Base-by-base conservation (phyloP, 306 rosid genomes). In the Medicago lupulina region DNA sequence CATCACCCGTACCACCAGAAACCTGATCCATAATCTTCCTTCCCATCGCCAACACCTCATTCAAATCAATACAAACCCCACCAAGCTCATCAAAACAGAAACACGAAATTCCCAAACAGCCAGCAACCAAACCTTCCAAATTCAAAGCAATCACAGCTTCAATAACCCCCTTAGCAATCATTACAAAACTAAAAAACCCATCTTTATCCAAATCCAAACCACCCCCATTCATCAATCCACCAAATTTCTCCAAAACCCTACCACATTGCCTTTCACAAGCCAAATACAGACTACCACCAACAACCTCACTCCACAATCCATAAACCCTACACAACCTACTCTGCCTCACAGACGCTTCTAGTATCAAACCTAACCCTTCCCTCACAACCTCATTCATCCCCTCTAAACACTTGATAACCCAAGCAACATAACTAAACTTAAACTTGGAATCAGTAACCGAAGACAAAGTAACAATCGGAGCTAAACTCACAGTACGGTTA, bases 261-360 rank as follows among this genome's bases (percentile, higher is more conserved):
- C 64, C 74, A 8, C 61, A 70, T 15, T 38, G 62, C 44, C 85
- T 79, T 88, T 85, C 95, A 64, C 88, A 85, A n/a, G 85, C 96
- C 59, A 94, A 9, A 82, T 82, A 83, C 64, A 94, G 62, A 76
- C 71, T 57, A 73, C 93, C 93, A 73, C 81, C 88, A 50, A 66
- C 87, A 86, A 79, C 77, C 75, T 92, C 87, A 19, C 93, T 82
- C 97, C 98, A 94, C 81, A 92, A 38, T 34, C 97, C 97, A 86
- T 82, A 92, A 83, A 78, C 90, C 67, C 77, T 63, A 78, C 86
- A 81, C 4, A 84, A 7, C 84, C 82, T 84, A 49, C 83, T 78
- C 86, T 74, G 83, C 47, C 82, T 79, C 77, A 71, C 21, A 21
- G 89, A 85, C 73, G 80, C 92, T 87, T 86, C 83, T 39, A 94